phyloP scores from a whole-genome alignment of 106 monocot genomes.

The Dendrobium catenatum region DNA sequence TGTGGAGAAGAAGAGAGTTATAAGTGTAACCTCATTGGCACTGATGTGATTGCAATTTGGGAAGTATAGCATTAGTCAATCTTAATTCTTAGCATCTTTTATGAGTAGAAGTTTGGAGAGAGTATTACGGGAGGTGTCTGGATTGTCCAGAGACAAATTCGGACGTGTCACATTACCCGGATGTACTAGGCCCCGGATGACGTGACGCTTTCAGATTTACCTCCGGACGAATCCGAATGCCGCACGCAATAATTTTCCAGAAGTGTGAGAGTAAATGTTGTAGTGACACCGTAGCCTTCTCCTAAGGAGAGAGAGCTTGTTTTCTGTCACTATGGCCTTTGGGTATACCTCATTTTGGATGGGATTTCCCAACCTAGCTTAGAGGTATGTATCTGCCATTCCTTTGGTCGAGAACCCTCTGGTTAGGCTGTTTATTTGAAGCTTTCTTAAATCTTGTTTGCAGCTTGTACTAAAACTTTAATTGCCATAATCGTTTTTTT shows the following conservation, averaged over 20 bases:
- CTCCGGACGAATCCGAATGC: no score
- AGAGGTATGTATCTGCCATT: neutral
- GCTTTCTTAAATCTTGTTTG: neutral
- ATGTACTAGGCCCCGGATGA: no score
- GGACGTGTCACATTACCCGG: no score
- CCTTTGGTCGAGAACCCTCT: neutral
- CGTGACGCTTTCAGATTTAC: no score
- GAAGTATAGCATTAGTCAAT: neutral
- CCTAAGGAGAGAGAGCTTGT: conserved; percentile 47
- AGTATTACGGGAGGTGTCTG: no score
- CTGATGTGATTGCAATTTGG: neutral
- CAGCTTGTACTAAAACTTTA: neutral
- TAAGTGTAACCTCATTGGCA: no score
- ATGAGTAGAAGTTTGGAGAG: neutral
- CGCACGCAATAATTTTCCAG: no score
- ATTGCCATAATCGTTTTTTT: neutral
- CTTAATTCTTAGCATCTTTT: neutral
- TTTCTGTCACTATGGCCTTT: neutral
- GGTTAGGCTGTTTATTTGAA: neutral
- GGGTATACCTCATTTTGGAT: neutral
- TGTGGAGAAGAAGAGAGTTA: no score
- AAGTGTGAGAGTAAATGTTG: neutral
- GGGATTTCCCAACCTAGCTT: neutral
- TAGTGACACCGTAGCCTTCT: conserved; percentile 40
- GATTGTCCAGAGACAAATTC: no score